Evolutionary conservation across 306 rosid species (phyloP), one percentile per base, ranked within the genome.

Genomic region (Gillenia trifoliata): DNA sequence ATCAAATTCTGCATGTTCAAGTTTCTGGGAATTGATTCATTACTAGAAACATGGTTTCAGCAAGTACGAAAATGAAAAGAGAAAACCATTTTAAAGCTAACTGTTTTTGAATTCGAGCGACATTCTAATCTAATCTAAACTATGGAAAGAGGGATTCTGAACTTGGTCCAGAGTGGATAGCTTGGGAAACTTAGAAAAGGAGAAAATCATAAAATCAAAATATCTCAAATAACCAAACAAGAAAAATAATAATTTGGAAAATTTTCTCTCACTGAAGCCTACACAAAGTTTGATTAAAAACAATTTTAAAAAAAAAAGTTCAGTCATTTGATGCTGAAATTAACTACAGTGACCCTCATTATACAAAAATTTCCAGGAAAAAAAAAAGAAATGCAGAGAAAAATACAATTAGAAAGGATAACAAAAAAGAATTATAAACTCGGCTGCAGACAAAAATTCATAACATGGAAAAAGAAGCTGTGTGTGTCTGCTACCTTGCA

Each of bases 401-500:
- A 55, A 1, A 5, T n/a, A 20, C 11, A 55, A n/a, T 20, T n/a
- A 55, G 49, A 45, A n/a, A 16, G 52, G 45, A 56, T 31, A 43
- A 17, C 13, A 25, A 3, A n/a, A 19, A 7, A 40, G 50, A 45
- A 16, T 4, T 15, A 45, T 1, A 12, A 5, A 16, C 52, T 15
- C 20, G 4, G 8, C 15, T 47, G 52, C 20, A 16, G 20, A 47
- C 52, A 47, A 47, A 15, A 47, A 47, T 47, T 47, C 47, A 25
- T 56, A 20, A 36, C 3, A 25, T 4, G 17, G 26, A 12, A 10
- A 41, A 23, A 65, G 11, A n/a, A 71, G 20, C 62, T 55, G 15
- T 28, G 19, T 26, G 17, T 34, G 40, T 66, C 8, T 16, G 76
- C 80, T 41, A 92, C 97, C 97, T 92, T 11, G 97, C 86, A 60